Percentiles rank a stretch among this genome's conserved stretches.
Evolutionary conservation across 2,329 filamentous ascomycete genomes (phyloP).

Genomic region (Colletotrichum viniferum): DNA sequence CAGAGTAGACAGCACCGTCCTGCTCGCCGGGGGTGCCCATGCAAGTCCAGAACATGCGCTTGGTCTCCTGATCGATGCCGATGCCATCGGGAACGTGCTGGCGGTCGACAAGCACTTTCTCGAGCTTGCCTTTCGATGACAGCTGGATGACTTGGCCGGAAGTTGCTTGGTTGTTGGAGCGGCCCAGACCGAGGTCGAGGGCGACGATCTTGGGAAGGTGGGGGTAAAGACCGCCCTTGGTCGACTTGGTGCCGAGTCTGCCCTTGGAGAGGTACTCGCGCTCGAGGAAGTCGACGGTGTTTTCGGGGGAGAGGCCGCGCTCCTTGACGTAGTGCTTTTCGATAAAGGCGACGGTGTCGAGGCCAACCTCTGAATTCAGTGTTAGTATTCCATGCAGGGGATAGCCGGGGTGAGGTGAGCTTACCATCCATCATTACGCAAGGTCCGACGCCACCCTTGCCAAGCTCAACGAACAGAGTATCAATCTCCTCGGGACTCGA

Average conservation of each 20-base stretch:
- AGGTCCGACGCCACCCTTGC: slow-evolving; percentile 1
- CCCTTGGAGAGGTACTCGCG: slow-evolving; percentile 47
- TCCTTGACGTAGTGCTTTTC: slow-evolving; percentile 58
- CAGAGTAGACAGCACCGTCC: slow-evolving; percentile 47
- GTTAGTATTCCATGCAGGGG: no score
- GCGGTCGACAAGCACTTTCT: slow-evolving; percentile 26
- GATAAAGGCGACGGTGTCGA: slow-evolving; percentile 59
- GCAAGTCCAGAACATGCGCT: slow-evolving; percentile 53
- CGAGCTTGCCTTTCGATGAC: slow-evolving; percentile 23
- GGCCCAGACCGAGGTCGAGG: neutral
- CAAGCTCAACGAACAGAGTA: slow-evolving; percentile 42
- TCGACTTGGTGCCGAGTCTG: slow-evolving; percentile 49
- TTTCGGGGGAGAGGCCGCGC: slow-evolving; percentile 41
- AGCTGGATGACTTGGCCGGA: slow-evolving; percentile 19
- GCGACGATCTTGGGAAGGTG: slow-evolving; percentile 25
- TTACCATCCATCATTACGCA: slow-evolving; percentile 29
- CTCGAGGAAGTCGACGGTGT: slow-evolving; percentile 49
- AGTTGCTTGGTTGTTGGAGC: neutral
- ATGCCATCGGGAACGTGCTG: slow-evolving; percentile 49
- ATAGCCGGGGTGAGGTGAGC: neutral
- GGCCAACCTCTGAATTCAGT: slow-evolving; percentile 44
- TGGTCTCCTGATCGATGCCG: slow-evolving; percentile 33
- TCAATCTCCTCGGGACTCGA: slow-evolving; percentile 54
- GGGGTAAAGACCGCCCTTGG: slow-evolving; percentile 43
- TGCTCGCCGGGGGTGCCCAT: slow-evolving; percentile 46